phyloP scores from a whole-genome alignment of 176 grass and related monocot species.

The Carex scoparia region DNA sequence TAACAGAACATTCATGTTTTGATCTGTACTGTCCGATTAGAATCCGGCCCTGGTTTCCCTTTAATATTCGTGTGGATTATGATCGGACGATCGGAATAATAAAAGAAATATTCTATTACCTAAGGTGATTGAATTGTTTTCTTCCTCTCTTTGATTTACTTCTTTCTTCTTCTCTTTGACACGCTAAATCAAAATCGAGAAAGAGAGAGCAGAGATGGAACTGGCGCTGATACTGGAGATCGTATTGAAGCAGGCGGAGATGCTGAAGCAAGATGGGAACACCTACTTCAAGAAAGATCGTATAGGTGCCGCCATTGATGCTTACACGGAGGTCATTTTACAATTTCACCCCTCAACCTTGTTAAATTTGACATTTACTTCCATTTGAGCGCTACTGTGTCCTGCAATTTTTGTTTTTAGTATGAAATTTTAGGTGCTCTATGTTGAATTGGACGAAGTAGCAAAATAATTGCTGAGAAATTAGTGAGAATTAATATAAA shows the following conservation, averaged over 20 bases:
- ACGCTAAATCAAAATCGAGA: neutral
- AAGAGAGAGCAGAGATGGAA: constrained; percentile 38
- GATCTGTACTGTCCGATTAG: no score
- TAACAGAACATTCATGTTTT: no score
- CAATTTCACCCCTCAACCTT: neutral
- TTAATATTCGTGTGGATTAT: no score
- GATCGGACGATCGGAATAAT: no score
- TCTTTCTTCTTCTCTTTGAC: neutral
- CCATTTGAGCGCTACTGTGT: neutral
- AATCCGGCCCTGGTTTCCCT: no score
- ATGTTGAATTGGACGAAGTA: neutral
- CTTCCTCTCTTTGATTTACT: neutral
- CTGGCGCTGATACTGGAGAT: constrained; percentile 27
- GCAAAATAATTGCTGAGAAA: neutral
- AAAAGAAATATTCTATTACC: no score
- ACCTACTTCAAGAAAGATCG: constrained; percentile 72
- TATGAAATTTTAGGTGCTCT: neutral
- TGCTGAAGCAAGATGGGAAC: constrained; percentile 75
- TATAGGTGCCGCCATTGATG: constrained; percentile 83
- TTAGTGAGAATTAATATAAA: no score
- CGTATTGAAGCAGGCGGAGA: constrained; percentile 61
- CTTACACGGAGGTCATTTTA: constrained; percentile 61
- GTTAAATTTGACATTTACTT: neutral
- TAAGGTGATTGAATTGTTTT: no score
- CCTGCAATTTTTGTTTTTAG: neutral